These are phyloP conservation scores for Chondrostereum purpureum DNA, from an alignment of 1,284 basidiomycete species.

Conservation along the genomic window DNA sequence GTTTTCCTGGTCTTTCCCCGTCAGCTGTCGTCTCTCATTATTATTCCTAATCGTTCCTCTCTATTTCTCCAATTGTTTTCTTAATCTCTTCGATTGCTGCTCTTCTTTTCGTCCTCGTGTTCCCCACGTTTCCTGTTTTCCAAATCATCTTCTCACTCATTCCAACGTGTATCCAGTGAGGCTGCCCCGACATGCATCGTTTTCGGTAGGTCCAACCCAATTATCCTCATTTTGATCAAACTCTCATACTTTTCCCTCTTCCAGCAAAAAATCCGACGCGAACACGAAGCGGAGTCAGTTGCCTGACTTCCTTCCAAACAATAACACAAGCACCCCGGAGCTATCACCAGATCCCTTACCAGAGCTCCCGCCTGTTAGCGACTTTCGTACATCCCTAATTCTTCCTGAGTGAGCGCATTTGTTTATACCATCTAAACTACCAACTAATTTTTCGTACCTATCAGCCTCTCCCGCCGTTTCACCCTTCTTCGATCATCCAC, in stretches of 20 bases:
- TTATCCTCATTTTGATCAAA: constrained; percentile 15
- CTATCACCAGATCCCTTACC: constrained; percentile 31
- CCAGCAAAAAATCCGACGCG: constrained; percentile 61
- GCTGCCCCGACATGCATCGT: constrained; percentile 58
- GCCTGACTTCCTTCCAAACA: constrained; percentile 21
- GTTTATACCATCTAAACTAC: constrained; percentile 13
- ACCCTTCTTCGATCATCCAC: constrained; percentile 64
- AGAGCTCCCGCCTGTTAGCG: constrained; percentile 56
- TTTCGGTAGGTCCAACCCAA: constrained; percentile 57
- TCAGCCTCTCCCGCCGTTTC: constrained; percentile 76
- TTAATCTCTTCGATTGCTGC: too few relatives aligned
- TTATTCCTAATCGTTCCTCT: too few relatives aligned
- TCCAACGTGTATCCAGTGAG: constrained; percentile 67
- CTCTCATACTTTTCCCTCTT: constrained; percentile 21
- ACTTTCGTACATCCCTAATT: constrained; percentile 78
- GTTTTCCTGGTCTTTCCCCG: too few relatives aligned
- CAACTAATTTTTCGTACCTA: constrained; percentile 16
- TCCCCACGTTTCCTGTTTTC: constrained; percentile 58
- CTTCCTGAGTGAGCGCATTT: constrained; percentile 63
- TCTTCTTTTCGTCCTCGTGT: too few relatives aligned
- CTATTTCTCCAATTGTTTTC: too few relatives aligned
- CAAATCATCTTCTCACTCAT: constrained; percentile 25
- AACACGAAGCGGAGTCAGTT: constrained; percentile 47
- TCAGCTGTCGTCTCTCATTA: too few relatives aligned
- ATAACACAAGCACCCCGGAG: constrained; percentile 2